A percentile compares a stretch with the other conserved stretches of the same genome.
Evolutionary conservation across 371 early-diverging fungal genomes (phyloP).

Genomic region (Mucor circinelloides): DNA sequence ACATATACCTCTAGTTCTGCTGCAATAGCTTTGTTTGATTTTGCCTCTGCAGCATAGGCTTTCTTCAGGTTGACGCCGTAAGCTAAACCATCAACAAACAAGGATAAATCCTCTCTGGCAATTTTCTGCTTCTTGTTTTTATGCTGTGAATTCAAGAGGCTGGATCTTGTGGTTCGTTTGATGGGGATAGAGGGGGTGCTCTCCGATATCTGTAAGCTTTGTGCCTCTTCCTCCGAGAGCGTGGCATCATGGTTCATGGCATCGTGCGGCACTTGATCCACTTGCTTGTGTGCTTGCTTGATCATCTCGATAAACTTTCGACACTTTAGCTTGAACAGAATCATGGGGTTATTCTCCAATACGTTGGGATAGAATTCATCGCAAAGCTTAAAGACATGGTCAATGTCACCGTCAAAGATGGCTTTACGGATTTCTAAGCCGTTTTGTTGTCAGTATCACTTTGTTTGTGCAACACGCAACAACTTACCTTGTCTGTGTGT

Average conservation of each 20-base stretch:
- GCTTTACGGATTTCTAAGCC: slow-evolving; percentile 66
- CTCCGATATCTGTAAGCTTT: slow-evolving; percentile 10
- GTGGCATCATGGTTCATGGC: not conserved
- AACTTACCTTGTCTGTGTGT: slow-evolving; percentile 8
- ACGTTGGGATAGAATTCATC: slow-evolving; percentile 66
- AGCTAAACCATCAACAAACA: slow-evolving; percentile 43
- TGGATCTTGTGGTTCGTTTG: slow-evolving; percentile 23
- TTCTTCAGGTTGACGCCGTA: slow-evolving; percentile 71
- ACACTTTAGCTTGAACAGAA: slow-evolving; percentile 77
- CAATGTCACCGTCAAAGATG: slow-evolving; percentile 74
- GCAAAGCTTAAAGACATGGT: slow-evolving; percentile 66
- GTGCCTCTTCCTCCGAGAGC: slow-evolving; percentile 23
- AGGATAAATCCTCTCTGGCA: not conserved
- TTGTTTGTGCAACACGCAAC: slow-evolving; percentile 9
- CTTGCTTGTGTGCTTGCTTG: slow-evolving; percentile 22
- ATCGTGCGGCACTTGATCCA: slow-evolving; percentile 5
- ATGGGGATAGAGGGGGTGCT: not conserved
- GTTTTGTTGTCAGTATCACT: not conserved
- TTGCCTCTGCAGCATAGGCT: slow-evolving; percentile 49
- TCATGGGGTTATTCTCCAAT: slow-evolving; percentile 48
- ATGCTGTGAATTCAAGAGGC: slow-evolving; percentile 24
- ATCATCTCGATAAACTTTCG: slow-evolving; percentile 89
- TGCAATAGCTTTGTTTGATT: slow-evolving; percentile 25
- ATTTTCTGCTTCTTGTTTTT: slow-evolving; percentile 24
- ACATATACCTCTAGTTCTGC: slow-evolving; percentile 30